Base-by-base conservation (phyloP, 192 early-diverging fungal species). In the Rhizoclosmatium sp. region DNA sequence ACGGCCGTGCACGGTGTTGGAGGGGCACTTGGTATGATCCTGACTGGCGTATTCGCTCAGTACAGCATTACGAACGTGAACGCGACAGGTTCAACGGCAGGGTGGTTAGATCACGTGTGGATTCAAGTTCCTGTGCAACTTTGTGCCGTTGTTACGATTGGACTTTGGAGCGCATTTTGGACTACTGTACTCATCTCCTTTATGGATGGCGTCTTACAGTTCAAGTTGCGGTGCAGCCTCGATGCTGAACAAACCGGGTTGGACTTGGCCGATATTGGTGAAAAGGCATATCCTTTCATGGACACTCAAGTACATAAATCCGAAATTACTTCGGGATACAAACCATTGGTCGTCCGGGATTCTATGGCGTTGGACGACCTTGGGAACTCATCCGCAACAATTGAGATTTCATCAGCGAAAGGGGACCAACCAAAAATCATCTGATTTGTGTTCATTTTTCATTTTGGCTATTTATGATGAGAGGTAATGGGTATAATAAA, bases 11-110 rank as follows among this genome's bases (percentile, higher is more conserved):
- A 62, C 23, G 60, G 60, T 7, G 60, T 62, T 40, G 60, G 60
- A 19, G 60, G 60, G 0, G 60, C 60, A 21, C 23, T 62, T 4
- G 60, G 60, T 40, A 62, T 91, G 73, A 82, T 98, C 31, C 84
- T 97, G 41, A 96, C 96, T 3, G 97, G 96, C 75, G 69, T 98
- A 40, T 98, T 98, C 87, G 96, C 97, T 19, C 87, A 95, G 78
- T 85, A 89, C 48, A 87, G 83, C 69, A 87, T 97, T 83, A 92
- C 92, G 1, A 83, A 51, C 21, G 82, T 96, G 47, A 93, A 96
- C 77, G 83, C 83, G 14, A 58, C 71, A 1, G 44, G 44, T 5
- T 42, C 21, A 12, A 82, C 84, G 21, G 92, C 90, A 23, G 94
- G 95, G 19, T 91, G 89, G 91, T 83, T 96, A 14, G 90, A 94